phyloP scores from a whole-genome alignment of 805 yeast genomes.

The Tetrapisispora nanseiensis region DNA sequence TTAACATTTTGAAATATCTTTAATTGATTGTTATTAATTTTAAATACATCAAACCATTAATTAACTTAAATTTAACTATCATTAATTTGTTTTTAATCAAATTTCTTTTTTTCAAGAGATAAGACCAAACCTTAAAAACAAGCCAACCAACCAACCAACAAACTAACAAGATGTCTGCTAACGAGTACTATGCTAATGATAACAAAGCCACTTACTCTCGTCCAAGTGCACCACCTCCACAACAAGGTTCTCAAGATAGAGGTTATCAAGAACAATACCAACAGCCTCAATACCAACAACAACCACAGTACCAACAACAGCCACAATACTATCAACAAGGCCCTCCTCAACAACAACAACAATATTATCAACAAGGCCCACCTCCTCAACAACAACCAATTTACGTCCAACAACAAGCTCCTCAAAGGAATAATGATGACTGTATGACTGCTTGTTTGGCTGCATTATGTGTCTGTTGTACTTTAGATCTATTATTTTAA shows the following conservation, averaged over 20 bases:
- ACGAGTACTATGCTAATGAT: constrained; percentile 18
- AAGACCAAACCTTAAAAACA: too few relatives aligned
- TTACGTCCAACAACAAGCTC: constrained; percentile 43
- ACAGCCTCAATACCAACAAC: constrained; percentile 7
- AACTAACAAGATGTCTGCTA: constrained; percentile 24
- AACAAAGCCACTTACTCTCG: constrained; percentile 14
- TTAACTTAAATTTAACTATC: too few relatives aligned
- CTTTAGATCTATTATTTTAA: constrained; percentile 42
- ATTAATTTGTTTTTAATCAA: too few relatives aligned
- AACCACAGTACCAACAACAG: constrained; percentile 12
- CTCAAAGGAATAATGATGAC: constrained; percentile 29
- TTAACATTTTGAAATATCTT: too few relatives aligned
- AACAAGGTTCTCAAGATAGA: constrained; percentile 7
- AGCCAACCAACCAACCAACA: too few relatives aligned
- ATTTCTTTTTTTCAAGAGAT: too few relatives aligned
- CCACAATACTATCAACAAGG: constrained; percentile 15
- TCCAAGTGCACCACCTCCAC: constrained; percentile 23
- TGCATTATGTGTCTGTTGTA: constrained; percentile 46
- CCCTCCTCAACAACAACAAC: constrained; percentile 31
- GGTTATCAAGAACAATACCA: constrained; percentile 8
- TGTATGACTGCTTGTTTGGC: constrained; percentile 47
- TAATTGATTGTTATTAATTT: too few relatives aligned
- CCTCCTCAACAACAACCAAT: constrained; percentile 38
- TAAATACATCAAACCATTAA: too few relatives aligned
- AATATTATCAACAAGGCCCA: constrained; percentile 34